A percentile compares a stretch with the other conserved stretches of the same genome.
Evolutionary conservation across 768 basidiomycete species (phyloP).

Genomic region (Phylloporus sp.): DNA sequence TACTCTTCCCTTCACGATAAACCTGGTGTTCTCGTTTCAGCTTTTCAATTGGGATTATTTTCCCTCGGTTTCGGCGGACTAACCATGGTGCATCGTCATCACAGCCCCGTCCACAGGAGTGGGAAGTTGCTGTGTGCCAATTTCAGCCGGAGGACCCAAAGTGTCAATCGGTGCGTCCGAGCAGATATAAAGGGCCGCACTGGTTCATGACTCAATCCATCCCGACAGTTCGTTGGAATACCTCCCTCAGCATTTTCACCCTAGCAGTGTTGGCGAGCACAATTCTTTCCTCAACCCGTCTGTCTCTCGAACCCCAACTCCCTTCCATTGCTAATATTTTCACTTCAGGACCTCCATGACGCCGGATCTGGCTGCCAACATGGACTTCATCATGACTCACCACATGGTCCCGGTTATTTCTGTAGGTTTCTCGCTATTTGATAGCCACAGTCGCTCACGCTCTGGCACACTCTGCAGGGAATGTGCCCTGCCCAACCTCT

Average conservation of each 20-base stretch:
- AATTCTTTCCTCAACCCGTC: neutral
- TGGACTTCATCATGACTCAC: neutral
- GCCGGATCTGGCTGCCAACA: neutral
- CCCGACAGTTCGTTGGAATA: constrained; percentile 5
- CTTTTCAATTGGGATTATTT: neutral
- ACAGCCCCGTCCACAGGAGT: constrained; percentile 22
- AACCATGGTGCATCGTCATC: constrained; percentile 1
- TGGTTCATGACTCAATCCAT: constrained; percentile 5
- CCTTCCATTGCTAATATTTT: constrained; percentile 1
- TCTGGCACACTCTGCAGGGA: constrained; percentile 5
- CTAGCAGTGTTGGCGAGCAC: neutral
- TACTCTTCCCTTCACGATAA: neutral
- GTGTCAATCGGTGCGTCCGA: constrained; percentile 10
- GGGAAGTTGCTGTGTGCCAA: constrained; percentile 14
- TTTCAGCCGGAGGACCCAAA: constrained; percentile 1
- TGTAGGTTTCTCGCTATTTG: constrained; percentile 7
- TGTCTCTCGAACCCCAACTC: neutral
- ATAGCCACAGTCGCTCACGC: neutral
- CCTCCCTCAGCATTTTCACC: neutral
- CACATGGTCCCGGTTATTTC: neutral
- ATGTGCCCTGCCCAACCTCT: neutral
- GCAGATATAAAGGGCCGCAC: constrained; percentile 11
- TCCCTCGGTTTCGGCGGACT: neutral
- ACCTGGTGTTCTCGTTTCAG: neutral
- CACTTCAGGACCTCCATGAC: constrained; percentile 6